Percentiles rank a stretch among this genome's conserved stretches.
Evolutionary conservation across 1,139 yeast genomes (phyloP).

Genomic region (Taphrina sp.): DNA sequence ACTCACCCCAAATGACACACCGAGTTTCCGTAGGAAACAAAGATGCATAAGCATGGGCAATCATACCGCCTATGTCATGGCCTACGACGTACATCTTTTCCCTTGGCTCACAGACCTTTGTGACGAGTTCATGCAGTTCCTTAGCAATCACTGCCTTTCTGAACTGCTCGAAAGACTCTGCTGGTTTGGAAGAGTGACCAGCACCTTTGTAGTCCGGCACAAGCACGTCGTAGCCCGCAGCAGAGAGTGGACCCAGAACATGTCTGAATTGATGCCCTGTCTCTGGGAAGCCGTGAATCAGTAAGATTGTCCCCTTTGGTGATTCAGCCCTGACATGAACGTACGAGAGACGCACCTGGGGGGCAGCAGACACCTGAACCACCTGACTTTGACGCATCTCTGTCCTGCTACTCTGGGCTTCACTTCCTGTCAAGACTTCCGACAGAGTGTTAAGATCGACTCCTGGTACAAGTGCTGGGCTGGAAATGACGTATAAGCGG

Average conservation of each 20-base stretch:
- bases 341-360: too few species aligned
- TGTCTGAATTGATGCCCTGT: not conserved
- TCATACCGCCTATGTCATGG: conserved; percentile 4
- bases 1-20: not conserved
- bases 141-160: conserved; percentile 1
- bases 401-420: too few species aligned
- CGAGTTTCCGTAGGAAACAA: not conserved
- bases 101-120: not conserved
- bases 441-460: too few species aligned
- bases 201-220: conserved; percentile 5
- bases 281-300: conserved; percentile 7
- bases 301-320: not conserved
- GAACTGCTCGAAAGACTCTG: not conserved
- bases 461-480: too few species aligned
- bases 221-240: not conserved
- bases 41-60: conserved; percentile 1
- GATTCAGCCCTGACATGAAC: too few species aligned
- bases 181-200: not conserved
- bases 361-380: too few species aligned
- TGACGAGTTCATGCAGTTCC: conserved; percentile 2
- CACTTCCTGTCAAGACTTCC: too few species aligned
- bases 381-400: too few species aligned
- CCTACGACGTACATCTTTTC: conserved; percentile 1
- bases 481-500: too few species aligned
- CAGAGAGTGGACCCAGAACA: not conserved